These are phyloP conservation scores for Arabidopsis arenosa DNA, from an alignment of 345 rosid genomes.

Conservation along the genomic window DNA sequence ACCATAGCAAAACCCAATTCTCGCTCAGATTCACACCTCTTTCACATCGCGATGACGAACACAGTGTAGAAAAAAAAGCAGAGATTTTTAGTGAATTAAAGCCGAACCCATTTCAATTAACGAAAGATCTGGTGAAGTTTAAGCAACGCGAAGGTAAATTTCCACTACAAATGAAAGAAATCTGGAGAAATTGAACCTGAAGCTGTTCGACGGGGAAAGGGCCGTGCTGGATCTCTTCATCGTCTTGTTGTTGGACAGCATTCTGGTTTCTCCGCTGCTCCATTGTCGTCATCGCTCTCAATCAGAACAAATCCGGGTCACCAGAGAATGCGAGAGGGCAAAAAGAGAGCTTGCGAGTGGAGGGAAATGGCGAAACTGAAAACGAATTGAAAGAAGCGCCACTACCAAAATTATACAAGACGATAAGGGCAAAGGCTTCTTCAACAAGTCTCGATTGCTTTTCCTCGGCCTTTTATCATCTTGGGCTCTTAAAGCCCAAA, in stretches of 20 bases:
- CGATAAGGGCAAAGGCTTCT: constrained; percentile 36
- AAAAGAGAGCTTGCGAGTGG: constrained; percentile 33
- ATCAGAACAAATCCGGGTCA: constrained; percentile 8
- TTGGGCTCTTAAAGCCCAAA: not conserved
- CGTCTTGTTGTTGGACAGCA: constrained; percentile 46
- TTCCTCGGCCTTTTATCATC: not conserved
- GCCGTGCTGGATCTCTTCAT: constrained; percentile 54
- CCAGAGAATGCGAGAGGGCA: constrained; percentile 9
- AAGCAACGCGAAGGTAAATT: constrained; percentile 11
- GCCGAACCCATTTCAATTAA: constrained; percentile 34
- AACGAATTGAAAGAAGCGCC: constrained; percentile 38
- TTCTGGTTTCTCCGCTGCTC: constrained; percentile 51
- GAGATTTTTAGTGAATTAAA: constrained; percentile 23
- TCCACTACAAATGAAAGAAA: not conserved
- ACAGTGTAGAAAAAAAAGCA: constrained; percentile 24
- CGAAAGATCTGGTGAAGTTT: constrained; percentile 21
- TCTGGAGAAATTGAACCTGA: constrained; percentile 43
- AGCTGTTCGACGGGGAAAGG: constrained; percentile 58
- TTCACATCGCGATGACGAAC: constrained; percentile 4
- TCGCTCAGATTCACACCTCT: constrained; percentile 1
- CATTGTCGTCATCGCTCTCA: constrained; percentile 43
- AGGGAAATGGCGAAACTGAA: constrained; percentile 49
- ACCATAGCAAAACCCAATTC: constrained; percentile 26
- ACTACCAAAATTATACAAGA: constrained; percentile 3
- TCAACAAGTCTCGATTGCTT: constrained; percentile 35